A percentile compares a stretch with the other conserved stretches of the same genome.
Evolutionary conservation across 148 eudicot species (phyloP).

Genomic region (Cornus suecica): DNA sequence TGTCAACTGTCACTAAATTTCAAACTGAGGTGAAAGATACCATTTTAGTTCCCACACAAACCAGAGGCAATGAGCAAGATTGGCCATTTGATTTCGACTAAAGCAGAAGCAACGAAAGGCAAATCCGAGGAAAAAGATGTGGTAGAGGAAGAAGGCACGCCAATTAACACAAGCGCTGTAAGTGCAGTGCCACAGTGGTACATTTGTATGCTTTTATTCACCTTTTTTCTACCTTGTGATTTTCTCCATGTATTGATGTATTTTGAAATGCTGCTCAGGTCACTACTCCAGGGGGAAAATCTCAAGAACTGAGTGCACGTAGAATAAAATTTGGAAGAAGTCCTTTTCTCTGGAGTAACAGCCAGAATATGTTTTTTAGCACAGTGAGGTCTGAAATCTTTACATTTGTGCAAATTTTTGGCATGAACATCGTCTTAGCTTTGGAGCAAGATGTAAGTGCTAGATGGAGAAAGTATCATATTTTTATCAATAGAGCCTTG

Average conservation of each 20-base stretch:
- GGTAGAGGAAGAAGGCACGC: background rate
- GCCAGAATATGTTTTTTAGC: background rate
- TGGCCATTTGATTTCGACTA: background rate
- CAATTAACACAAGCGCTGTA: background rate
- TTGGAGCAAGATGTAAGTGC: conserved; percentile 76
- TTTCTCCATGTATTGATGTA: background rate
- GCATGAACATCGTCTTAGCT: conserved; percentile 61
- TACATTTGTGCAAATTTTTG: conserved; percentile 19
- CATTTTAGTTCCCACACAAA: too few species aligned
- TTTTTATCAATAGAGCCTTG: too few species aligned
- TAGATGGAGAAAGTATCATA: background rate
- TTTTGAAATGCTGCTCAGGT: conserved; percentile 22
- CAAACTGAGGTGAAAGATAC: too few species aligned
- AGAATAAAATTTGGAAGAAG: conserved; percentile 32
- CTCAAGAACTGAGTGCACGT: conserved; percentile 41
- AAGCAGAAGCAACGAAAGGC: background rate
- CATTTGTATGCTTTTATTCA: background rate
- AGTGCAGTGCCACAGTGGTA: background rate
- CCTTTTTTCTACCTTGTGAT: background rate
- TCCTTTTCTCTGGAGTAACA: conserved; percentile 19
- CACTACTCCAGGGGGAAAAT: conserved; percentile 17
- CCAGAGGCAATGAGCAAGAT: background rate
- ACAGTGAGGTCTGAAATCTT: background rate
- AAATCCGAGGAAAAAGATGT: background rate
- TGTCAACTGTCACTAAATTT: background rate